These are phyloP conservation scores for Ceratobasidium sp. DNA, from an alignment of 1,284 basidiomycete genomes.

Conservation along the genomic window DNA sequence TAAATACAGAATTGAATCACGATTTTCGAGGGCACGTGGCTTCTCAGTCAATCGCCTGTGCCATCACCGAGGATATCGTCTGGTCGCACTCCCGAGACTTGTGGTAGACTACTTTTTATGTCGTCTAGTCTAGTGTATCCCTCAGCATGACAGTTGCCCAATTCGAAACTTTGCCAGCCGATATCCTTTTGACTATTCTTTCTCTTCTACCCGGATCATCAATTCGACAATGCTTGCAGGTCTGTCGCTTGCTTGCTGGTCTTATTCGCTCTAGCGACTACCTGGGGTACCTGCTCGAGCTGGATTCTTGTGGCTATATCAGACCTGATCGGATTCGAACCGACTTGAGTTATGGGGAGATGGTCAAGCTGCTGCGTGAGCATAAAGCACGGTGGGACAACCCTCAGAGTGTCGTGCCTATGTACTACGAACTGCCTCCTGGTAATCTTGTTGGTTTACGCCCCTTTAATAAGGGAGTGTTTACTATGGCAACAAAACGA, in stretches of 20 bases:
- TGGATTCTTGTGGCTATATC: conserved; percentile 6
- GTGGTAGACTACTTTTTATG: no score
- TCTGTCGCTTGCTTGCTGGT: background rate
- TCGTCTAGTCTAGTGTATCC: no score
- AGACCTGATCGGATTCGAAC: background rate
- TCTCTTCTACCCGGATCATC: background rate
- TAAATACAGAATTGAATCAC: no score
- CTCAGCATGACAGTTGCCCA: background rate
- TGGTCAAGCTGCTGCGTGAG: background rate
- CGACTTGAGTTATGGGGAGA: conserved; percentile 2
- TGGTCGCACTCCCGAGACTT: no score
- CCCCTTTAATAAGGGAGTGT: background rate
- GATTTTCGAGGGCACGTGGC: no score
- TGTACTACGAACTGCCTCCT: background rate
- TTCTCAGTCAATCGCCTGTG: no score
- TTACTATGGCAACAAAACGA: background rate
- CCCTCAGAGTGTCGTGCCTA: background rate
- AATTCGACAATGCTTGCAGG: conserved; percentile 5
- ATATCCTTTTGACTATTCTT: background rate
- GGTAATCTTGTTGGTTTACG: background rate
- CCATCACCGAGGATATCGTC: no score
- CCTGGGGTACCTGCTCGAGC: conserved; percentile 16
- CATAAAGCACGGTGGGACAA: background rate
- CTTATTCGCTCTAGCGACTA: background rate
- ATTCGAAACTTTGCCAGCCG: background rate